These are phyloP conservation scores for Selaginella moellendorffii DNA, from an alignment of 75 land plant species.

Conservation along the genomic window DNA sequence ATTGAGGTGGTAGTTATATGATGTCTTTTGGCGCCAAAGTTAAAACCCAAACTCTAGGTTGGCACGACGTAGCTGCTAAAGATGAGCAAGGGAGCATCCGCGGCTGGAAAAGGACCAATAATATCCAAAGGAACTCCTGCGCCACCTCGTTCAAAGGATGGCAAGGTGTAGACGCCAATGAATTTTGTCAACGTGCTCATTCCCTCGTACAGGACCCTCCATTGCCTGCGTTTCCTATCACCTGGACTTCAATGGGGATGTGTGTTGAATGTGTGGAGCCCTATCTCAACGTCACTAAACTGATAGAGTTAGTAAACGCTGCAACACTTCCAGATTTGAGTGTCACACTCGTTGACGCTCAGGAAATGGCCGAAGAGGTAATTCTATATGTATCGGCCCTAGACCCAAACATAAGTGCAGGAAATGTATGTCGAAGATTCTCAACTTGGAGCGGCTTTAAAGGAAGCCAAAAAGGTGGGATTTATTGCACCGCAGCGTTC, in stretches of 20 bases:
- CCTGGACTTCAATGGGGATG: conserved; percentile 15
- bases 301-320: conserved; percentile 14
- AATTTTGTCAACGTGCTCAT: neutral
- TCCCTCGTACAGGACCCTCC: conserved; percentile 14
- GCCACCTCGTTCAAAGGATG: conserved; percentile 15
- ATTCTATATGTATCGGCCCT: neutral
- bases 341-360: conserved; percentile 18
- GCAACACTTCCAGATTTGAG: conserved; percentile 12
- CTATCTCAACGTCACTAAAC: neutral
- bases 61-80: neutral
- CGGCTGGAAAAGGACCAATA: neutral
- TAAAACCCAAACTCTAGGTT: neutral
- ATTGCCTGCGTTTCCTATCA: conserved; percentile 19
- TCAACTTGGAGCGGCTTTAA: neutral
- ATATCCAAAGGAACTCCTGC: conserved; percentile 10
- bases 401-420: neutral
- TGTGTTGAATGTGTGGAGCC: conserved; percentile 13
- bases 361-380: conserved; percentile 19
- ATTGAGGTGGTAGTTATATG: neutral
- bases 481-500: too few relatives aligned
- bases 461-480: neutral
- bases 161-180: conserved; percentile 8
- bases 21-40: neutral
- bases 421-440: conserved; percentile 1
- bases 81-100: neutral